Conservation (phyloP, 441 rosid genomes). For the Arabidopsis lyrata region DNA sequence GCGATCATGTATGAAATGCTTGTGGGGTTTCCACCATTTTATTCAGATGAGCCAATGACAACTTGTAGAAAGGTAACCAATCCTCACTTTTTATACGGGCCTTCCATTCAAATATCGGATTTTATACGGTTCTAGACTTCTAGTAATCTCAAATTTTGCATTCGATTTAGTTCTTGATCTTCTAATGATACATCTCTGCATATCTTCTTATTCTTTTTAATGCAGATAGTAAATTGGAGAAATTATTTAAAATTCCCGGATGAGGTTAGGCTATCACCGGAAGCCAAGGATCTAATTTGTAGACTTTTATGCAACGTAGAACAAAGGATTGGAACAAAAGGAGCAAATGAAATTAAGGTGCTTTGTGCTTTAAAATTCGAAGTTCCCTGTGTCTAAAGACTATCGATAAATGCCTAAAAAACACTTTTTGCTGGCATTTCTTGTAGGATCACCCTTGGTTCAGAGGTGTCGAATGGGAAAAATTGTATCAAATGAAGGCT, state of each 20-base stretch:
- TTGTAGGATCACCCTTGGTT: slow-evolving; percentile 92
- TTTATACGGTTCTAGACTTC: slow-evolving; percentile 4
- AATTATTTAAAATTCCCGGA: slow-evolving; percentile 92
- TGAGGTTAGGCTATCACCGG: slow-evolving; percentile 88
- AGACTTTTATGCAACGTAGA: slow-evolving; percentile 88
- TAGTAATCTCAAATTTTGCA: background rate
- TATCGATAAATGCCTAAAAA: slow-evolving; percentile 8
- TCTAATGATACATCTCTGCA: background rate
- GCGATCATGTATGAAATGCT: slow-evolving; percentile 99
- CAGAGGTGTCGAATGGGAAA: slow-evolving; percentile 83
- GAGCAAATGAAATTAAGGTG: slow-evolving; percentile 91
- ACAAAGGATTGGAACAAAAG: slow-evolving; percentile 93
- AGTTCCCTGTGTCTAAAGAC: slow-evolving; percentile 13
- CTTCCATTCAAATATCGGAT: background rate
- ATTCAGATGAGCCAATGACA: slow-evolving; percentile 95
- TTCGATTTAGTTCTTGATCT: background rate
- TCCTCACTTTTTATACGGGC: background rate
- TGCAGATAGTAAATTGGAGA: slow-evolving; percentile 96
- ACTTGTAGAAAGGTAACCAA: slow-evolving; percentile 86
- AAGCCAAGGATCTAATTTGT: slow-evolving; percentile 90
- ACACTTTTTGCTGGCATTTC: slow-evolving; percentile 29
- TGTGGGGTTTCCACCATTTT: slow-evolving; percentile 96
- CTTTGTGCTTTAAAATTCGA: slow-evolving; percentile 48
- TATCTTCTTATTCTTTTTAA: slow-evolving; percentile 8
- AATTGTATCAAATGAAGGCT: slow-evolving; percentile 85